Conservation (phyloP, 257 asterid genomes). For the Plantago ovata region DNA sequence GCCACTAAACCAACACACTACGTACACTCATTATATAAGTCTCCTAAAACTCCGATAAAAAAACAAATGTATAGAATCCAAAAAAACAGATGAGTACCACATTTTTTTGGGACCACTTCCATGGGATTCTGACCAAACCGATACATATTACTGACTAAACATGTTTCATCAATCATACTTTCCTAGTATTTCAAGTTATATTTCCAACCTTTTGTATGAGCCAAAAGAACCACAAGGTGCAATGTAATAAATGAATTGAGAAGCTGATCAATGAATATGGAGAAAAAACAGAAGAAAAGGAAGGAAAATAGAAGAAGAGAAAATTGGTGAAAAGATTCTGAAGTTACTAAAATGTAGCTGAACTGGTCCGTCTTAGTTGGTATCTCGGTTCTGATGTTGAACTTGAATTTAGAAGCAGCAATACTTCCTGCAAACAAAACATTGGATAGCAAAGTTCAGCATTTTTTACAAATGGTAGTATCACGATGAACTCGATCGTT, state of each 20-base stretch:
- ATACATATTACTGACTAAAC: too few relatives aligned
- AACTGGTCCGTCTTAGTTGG: slow-evolving; percentile 37
- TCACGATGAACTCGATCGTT: neutral
- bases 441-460: neutral
- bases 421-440: slow-evolving; percentile 26
- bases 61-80: too few relatives aligned
- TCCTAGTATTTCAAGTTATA: slow-evolving; percentile 14
- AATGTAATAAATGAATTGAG: neutral
- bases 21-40: too few relatives aligned
- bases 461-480: neutral
- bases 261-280: neutral
- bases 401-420: slow-evolving; percentile 19
- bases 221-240: neutral
- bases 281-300: neutral
- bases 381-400: slow-evolving; percentile 19
- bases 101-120: too few relatives aligned
- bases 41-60: too few relatives aligned
- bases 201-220: slow-evolving; percentile 2
- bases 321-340: neutral
- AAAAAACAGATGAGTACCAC: too few relatives aligned
- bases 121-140: too few relatives aligned
- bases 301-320: neutral
- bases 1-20: too few relatives aligned
- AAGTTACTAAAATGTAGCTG: slow-evolving; percentile 19
- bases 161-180: too few relatives aligned